Conservation (phyloP, 371 early-diverging fungal genomes). For the Rhizopus delemar region DNA sequence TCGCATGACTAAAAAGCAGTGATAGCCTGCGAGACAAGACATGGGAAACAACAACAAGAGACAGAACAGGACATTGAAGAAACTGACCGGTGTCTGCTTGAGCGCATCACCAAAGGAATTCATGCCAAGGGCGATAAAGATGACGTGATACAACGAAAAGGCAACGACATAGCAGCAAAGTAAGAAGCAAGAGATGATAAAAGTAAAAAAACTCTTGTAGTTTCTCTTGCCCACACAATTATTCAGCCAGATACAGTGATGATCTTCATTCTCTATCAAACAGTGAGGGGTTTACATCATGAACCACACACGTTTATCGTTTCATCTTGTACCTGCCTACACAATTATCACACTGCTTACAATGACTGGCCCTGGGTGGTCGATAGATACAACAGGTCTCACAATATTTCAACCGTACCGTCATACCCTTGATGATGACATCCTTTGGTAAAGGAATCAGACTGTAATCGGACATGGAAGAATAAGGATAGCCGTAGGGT, state of each 20-base stretch:
- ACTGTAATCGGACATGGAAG: constrained; percentile 19
- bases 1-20: constrained; percentile 67
- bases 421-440: constrained; percentile 62
- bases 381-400: constrained; percentile 90
- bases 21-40: constrained; percentile 72
- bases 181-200: constrained; percentile 60
- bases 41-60: constrained; percentile 67
- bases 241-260: constrained; percentile 94
- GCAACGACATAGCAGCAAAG: constrained; percentile 61
- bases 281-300: neutral
- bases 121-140: constrained; percentile 6
- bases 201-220: constrained; percentile 83
- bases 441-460: constrained; percentile 53
- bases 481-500: constrained; percentile 19
- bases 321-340: constrained; percentile 57
- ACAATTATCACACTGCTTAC: constrained; percentile 89
- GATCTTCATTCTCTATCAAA: constrained; percentile 72
- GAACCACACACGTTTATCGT: neutral
- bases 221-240: constrained; percentile 93
- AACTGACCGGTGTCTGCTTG: constrained; percentile 42
- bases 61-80: constrained; percentile 68
- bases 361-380: constrained; percentile 89
- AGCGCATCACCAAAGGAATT: constrained; percentile 2
- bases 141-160: constrained; percentile 60
- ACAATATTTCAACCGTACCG: constrained; percentile 82